Evolutionary conservation across 345 rosid genomes (phyloP).

Genomic region (Populus nigra): DNA sequence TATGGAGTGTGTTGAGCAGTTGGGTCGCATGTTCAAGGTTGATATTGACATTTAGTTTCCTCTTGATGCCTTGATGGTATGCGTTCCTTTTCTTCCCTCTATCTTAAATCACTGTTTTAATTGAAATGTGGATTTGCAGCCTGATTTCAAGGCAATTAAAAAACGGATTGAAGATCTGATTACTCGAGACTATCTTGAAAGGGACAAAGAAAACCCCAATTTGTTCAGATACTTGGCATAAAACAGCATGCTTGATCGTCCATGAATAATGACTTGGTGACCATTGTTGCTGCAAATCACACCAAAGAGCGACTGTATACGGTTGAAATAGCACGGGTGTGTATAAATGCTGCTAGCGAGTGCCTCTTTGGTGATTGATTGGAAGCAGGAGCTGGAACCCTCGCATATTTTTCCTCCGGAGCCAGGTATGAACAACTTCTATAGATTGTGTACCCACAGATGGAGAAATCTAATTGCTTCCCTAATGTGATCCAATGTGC

Average conservation of each 20-base stretch:
- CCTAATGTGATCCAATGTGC: slow-evolving; percentile 17
- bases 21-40: slow-evolving; percentile 40
- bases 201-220: slow-evolving; percentile 37
- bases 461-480: slow-evolving; percentile 22
- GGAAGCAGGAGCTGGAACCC: slow-evolving; percentile 27
- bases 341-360: slow-evolving; percentile 19
- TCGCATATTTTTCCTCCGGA: slow-evolving; percentile 31
- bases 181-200: slow-evolving; percentile 34
- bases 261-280: slow-evolving; percentile 13
- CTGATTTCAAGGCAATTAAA: slow-evolving; percentile 43
- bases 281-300: slow-evolving; percentile 13
- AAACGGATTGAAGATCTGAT: slow-evolving; percentile 44
- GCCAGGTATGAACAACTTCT: slow-evolving; percentile 30
- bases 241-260: slow-evolving; percentile 11
- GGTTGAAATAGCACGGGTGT: slow-evolving; percentile 13
- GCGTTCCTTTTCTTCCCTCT: not conserved
- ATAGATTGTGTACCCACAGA: slow-evolving; percentile 15
- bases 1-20: slow-evolving; percentile 38
- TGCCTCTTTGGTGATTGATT: slow-evolving; percentile 17
- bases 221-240: slow-evolving; percentile 34
- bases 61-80: not conserved
- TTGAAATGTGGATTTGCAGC: slow-evolving; percentile 28
- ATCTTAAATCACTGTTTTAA: not conserved
- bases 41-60: not conserved
- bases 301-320: not conserved